These are phyloP conservation scores for Neurospora tetraspora DNA, from an alignment of 495 filamentous ascomycete species.

Conservation along the genomic window DNA sequence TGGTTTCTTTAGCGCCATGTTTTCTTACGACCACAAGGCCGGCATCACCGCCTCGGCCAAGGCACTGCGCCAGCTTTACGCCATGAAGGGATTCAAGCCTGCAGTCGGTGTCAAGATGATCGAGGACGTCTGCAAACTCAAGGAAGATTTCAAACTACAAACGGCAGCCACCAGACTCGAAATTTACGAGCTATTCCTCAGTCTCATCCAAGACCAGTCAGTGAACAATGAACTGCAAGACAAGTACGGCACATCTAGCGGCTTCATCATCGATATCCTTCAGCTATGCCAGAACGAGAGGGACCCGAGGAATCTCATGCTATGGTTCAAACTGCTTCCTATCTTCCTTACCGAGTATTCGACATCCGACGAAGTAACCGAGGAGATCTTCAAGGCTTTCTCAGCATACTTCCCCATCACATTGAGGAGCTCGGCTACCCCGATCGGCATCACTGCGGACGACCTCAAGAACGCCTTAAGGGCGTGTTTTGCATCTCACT, in stretches of 20 bases:
- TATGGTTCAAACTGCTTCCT: constrained; percentile 36
- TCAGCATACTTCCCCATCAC: constrained; percentile 46
- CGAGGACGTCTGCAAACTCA: constrained; percentile 30
- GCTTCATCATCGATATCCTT: constrained; percentile 31
- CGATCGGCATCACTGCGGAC: constrained; percentile 36
- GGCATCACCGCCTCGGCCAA: constrained; percentile 38
- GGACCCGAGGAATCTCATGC: constrained; percentile 37
- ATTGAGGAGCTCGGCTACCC: constrained; percentile 29
- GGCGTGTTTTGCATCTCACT: constrained; percentile 36
- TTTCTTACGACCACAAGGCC: constrained; percentile 40
- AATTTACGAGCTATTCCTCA: constrained; percentile 36
- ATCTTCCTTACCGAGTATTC: constrained; percentile 29
- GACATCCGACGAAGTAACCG: constrained; percentile 29
- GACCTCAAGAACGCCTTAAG: constrained; percentile 38
- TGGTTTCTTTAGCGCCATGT: constrained; percentile 40
- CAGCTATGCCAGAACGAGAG: constrained; percentile 37
- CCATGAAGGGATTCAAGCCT: constrained; percentile 37
- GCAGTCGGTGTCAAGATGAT: constrained; percentile 31
- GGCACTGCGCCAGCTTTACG: constrained; percentile 31
- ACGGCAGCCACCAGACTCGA: constrained; percentile 33
- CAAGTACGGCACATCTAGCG: constrained; percentile 26
- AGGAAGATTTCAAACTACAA: constrained; percentile 39
- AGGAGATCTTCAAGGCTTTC: constrained; percentile 36
- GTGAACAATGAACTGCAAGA: constrained; percentile 31
- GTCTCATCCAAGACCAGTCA: constrained; percentile 25